Conservation (phyloP, 768 basidiomycete species). For the Atractiella rhizophila region DNA sequence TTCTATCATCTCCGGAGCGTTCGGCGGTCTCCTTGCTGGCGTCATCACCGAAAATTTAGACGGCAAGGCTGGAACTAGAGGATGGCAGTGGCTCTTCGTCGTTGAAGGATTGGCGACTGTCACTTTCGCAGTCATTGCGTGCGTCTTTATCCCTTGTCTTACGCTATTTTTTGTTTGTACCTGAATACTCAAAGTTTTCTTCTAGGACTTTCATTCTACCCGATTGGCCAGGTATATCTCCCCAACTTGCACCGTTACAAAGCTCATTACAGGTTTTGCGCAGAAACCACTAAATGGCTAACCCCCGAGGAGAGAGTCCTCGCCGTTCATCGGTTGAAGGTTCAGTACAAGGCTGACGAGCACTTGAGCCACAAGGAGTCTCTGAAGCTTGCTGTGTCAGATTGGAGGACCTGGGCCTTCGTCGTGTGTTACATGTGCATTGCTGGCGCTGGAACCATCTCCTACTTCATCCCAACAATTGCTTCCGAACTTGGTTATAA, state of each 20-base stretch:
- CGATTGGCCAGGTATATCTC: too few species aligned
- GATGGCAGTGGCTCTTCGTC: slow-evolving; percentile 22
- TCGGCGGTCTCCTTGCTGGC: slow-evolving; percentile 21
- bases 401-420: slow-evolving; percentile 18
- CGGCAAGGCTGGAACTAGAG: slow-evolving; percentile 14
- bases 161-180: background rate
- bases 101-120: slow-evolving; percentile 20
- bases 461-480: slow-evolving; percentile 21
- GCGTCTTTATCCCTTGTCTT: too few species aligned
- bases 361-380: slow-evolving; percentile 17
- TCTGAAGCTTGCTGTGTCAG: slow-evolving; percentile 17
- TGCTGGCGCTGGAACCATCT: slow-evolving; percentile 18
- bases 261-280: too few species aligned
- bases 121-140: slow-evolving; percentile 13
- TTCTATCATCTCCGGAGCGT: slow-evolving; percentile 19
- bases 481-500: slow-evolving; percentile 18
- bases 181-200: background rate
- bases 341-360: slow-evolving; percentile 7
- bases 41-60: slow-evolving; percentile 20
- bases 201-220: slow-evolving; percentile 16
- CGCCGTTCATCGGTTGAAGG: slow-evolving; percentile 13
- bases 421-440: slow-evolving; percentile 17
- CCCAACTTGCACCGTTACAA: too few species aligned
- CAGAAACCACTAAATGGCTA: slow-evolving; percentile 17
- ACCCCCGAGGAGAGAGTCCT: slow-evolving; percentile 14